These are phyloP conservation scores for Tribonema minus DNA, from an alignment of 108 stramenopile genomes.

Conservation along the genomic window DNA sequence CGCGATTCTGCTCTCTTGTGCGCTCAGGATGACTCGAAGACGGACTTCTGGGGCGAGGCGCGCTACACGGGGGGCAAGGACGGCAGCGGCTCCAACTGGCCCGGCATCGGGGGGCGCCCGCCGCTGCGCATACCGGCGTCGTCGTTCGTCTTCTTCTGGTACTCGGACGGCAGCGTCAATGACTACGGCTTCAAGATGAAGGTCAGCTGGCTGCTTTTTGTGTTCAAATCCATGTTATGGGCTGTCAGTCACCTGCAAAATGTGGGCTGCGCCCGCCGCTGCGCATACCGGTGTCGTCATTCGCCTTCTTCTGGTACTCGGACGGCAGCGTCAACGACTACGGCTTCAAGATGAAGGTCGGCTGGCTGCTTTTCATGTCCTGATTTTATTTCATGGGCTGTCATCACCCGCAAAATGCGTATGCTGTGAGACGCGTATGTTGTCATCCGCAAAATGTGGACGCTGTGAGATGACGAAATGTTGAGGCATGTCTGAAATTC, in stretches of 20 bases:
- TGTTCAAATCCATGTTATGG: no score
- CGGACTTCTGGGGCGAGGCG: constrained; percentile 12
- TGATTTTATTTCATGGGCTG: no score
- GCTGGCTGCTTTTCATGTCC: no score
- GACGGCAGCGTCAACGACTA: constrained; percentile 51
- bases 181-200: constrained; percentile 51
- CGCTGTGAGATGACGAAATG: no score
- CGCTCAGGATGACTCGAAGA: constrained; percentile 5
- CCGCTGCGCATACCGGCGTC: constrained; percentile 42
- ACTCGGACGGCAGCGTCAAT: constrained; percentile 44
- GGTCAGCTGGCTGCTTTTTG: no score
- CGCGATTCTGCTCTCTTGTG: no score
- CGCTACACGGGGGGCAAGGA: constrained; percentile 54
- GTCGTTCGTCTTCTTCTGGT: constrained; percentile 40
- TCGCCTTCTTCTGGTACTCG: constrained; percentile 42
- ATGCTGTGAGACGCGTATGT: no score
- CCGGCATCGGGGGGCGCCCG: constrained; percentile 42
- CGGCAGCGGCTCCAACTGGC: constrained; percentile 46
- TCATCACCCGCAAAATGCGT: no score
- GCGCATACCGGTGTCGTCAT: constrained; percentile 27
- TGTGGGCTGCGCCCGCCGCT: constrained; percentile 40
- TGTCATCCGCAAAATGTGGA: no score
- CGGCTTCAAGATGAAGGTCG: constrained; percentile 46
- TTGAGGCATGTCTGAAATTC: no score
- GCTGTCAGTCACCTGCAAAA: no score